phyloP scores from a whole-genome alignment of 2,329 filamentous ascomycete species.

The Arthrobotrys entomopaga region DNA sequence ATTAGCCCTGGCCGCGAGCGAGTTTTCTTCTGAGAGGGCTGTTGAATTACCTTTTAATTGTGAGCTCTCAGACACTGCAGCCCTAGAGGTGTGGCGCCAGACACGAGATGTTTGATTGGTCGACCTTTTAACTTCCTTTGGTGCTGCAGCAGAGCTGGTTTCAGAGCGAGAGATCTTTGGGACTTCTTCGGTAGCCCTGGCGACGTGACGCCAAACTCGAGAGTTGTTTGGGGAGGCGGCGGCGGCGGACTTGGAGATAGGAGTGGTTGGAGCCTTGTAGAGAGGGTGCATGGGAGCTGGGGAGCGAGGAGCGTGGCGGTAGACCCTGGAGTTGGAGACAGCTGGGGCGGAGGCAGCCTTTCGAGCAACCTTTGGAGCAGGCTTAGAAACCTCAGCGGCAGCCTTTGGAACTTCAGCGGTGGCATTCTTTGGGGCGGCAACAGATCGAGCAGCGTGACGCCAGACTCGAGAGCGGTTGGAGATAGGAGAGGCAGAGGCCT shows the following conservation, averaged over 20 bases:
- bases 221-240: neutral
- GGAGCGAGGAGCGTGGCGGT: neutral
- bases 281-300: slow-evolving; percentile 6
- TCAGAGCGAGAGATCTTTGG: slow-evolving; percentile 7
- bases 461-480: slow-evolving; percentile 7
- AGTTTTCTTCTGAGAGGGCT: slow-evolving; percentile 20
- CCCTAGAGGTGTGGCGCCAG: slow-evolving; percentile 15
- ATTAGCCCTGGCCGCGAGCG: slow-evolving; percentile 15
- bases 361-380: slow-evolving; percentile 1
- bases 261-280: neutral
- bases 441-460: slow-evolving; percentile 10
- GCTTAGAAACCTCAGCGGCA: neutral
- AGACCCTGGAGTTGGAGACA: slow-evolving; percentile 1
- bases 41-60: slow-evolving; percentile 17
- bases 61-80: slow-evolving; percentile 22
- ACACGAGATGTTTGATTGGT: neutral
- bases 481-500: neutral
- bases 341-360: slow-evolving; percentile 9
- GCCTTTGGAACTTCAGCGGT: slow-evolving; percentile 9
- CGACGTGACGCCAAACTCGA: slow-evolving; percentile 17
- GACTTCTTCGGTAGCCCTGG: slow-evolving; percentile 1
- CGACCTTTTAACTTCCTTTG: slow-evolving; percentile 2
- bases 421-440: slow-evolving; percentile 6
- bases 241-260: neutral
- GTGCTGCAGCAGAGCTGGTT: neutral